Evolutionary conservation across 2,329 filamentous ascomycete species (phyloP), one percentile per base, ranked within the genome.

Genomic region (Aspergillus clavatus): DNA sequence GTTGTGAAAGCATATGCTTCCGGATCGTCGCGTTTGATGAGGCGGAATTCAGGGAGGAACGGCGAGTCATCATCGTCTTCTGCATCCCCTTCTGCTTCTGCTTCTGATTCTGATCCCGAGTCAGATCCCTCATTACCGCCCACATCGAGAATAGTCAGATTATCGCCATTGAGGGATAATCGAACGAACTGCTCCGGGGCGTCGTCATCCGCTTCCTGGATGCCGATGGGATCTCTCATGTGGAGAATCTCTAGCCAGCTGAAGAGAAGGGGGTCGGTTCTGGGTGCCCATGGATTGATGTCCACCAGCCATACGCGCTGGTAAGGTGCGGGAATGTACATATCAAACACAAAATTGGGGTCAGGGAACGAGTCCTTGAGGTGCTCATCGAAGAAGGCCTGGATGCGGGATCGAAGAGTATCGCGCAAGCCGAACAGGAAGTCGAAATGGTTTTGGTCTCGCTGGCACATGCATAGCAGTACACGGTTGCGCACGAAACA

Each of bases 241-340:
- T 80, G 82, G 47, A 97, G 73, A 31, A 98, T 75, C 70, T 97
- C 91, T 50, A 85, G 65, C 93, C 93, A 98, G 35, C 83, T 84
- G 64, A 95, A 98, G 1, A 96, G 74, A 36, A 97, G 68, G 4
- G 87, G 85, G 70, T 98, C 93, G 0, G 93, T 98, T 48, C 88
- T 77, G 33, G 82, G 80, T 1, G 91, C 91, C 88, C 91, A 98
- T 0, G 93, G 89, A 60, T 97, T 97, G 60, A 98, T 86, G 63
- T 98, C 93, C 39, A 98, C 84, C 8, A 98, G 74, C 72, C 89
- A 86, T 2, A 94, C 87, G 38, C 81, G 78, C 39, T 87, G 81
- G 44, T 94, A 79, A 1, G 85, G 67, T 59, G 79, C 73, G 58
- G 91, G 90, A 1, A 98, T 79, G 61, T 98, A 97, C 35, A 96